Percentiles rank a stretch among this genome's conserved stretches.
These are phyloP conservation scores for Alloascoidea africana DNA, from an alignment of 805 yeast species.

Conservation along the genomic window DNA sequence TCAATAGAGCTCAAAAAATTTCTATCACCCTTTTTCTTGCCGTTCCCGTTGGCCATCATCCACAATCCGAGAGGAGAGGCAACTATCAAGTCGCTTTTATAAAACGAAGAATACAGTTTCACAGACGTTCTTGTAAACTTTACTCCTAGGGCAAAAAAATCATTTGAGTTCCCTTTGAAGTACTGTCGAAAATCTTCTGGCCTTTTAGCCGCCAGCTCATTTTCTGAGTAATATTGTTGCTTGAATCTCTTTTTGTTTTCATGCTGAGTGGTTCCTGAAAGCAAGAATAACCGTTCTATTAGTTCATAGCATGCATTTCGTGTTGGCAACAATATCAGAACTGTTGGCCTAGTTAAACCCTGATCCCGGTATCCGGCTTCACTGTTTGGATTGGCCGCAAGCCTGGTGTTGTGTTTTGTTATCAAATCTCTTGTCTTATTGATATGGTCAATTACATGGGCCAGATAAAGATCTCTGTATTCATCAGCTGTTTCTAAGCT, in stretches of 20 bases:
- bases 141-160: slow-evolving; percentile 81
- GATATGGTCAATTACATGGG: slow-evolving; percentile 74
- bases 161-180: slow-evolving; percentile 84
- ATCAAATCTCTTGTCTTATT: slow-evolving; percentile 79
- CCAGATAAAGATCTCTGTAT: slow-evolving; percentile 45
- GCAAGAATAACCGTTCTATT: slow-evolving; percentile 40
- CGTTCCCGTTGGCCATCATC: slow-evolving; percentile 27
- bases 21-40: slow-evolving; percentile 39
- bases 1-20: slow-evolving; percentile 89
- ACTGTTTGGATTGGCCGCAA: slow-evolving; percentile 28
- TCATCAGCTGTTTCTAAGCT: slow-evolving; percentile 30
- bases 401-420: slow-evolving; percentile 54
- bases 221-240: slow-evolving; percentile 46
- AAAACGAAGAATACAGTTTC: slow-evolving; percentile 72
- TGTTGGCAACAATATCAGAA: slow-evolving; percentile 70
- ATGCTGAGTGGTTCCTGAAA: slow-evolving; percentile 57
- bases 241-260: slow-evolving; percentile 71
- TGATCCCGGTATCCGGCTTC: slow-evolving; percentile 73
- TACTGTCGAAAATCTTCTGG: slow-evolving; percentile 72
- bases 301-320: slow-evolving; percentile 62
- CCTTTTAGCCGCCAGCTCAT: slow-evolving; percentile 35
- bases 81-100: slow-evolving; percentile 69
- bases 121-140: slow-evolving; percentile 81
- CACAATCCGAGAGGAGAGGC: slow-evolving; percentile 89
- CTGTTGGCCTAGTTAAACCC: slow-evolving; percentile 91